These are phyloP conservation scores for Musa troglodytarum DNA, from an alignment of 176 grass and related monocot species.

Conservation along the genomic window DNA sequence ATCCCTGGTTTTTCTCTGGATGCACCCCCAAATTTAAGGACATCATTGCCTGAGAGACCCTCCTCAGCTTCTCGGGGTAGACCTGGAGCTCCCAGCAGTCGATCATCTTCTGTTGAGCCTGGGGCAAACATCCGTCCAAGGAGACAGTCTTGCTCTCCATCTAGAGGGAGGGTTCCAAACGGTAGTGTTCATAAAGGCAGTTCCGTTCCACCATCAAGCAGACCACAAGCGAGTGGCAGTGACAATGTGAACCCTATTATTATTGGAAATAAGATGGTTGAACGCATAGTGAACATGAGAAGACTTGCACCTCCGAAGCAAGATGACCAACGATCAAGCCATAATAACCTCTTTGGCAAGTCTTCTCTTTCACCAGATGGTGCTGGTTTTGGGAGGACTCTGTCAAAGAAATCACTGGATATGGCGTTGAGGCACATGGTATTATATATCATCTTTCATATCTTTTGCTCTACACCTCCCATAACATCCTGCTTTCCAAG, in stretches of 20 bases:
- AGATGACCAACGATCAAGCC: slow-evolving; percentile 51
- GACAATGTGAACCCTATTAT: slow-evolving; percentile 68
- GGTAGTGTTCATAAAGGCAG: slow-evolving; percentile 38
- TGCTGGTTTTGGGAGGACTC: slow-evolving; percentile 64
- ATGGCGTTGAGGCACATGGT: slow-evolving; percentile 99
- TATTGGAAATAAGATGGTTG: slow-evolving; percentile 98
- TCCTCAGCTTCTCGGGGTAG: slow-evolving; percentile 73
- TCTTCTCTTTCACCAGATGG: slow-evolving; percentile 74
- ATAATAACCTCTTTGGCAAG: slow-evolving; percentile 46
- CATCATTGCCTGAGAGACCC: slow-evolving; percentile 75
- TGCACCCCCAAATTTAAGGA: slow-evolving; percentile 80
- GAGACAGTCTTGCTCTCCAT: slow-evolving; percentile 91
- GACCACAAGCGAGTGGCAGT: slow-evolving; percentile 46
- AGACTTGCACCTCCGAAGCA: slow-evolving; percentile 84
- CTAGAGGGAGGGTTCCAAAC: slow-evolving; percentile 69
- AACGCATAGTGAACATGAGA: slow-evolving; percentile 96
- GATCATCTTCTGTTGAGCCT: slow-evolving; percentile 84
- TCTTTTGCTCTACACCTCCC: neutral
- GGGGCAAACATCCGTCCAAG: slow-evolving; percentile 54
- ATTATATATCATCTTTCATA: neutral
- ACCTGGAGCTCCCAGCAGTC: slow-evolving; percentile 74
- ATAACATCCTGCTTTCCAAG: neutral
- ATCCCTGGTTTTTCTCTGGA: slow-evolving; percentile 90
- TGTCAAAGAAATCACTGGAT: slow-evolving; percentile 94
- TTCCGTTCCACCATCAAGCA: slow-evolving; percentile 61